Evolutionary conservation across 345 rosid species (phyloP).

Genomic region (Corchorus capsularis): DNA sequence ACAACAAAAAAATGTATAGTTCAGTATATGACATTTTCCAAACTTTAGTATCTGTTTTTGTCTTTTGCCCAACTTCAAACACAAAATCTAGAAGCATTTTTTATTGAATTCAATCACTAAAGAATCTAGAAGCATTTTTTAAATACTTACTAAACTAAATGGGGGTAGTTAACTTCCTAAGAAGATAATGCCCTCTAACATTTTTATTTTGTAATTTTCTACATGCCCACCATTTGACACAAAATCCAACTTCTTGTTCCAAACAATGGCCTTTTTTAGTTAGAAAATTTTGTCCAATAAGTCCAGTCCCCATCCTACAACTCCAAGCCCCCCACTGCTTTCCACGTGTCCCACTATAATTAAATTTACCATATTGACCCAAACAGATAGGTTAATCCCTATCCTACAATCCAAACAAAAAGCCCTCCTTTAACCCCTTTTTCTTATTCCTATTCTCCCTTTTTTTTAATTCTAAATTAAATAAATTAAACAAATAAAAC

Average conservation of each 20-base stretch:
- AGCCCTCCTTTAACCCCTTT: constrained; percentile 24
- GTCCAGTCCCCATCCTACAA: background rate
- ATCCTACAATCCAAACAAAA: background rate
- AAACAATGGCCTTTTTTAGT: background rate
- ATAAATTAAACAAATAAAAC: background rate
- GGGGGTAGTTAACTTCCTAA: background rate
- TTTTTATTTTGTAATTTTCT: background rate
- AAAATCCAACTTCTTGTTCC: background rate
- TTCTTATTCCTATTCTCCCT: constrained; percentile 4
- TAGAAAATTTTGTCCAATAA: background rate
- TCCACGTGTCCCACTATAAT: constrained; percentile 34
- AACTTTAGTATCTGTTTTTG: no score
- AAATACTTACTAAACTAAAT: background rate
- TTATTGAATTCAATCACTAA: background rate
- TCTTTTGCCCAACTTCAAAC: background rate
- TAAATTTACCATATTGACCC: background rate
- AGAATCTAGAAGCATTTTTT: background rate
- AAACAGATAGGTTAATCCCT: background rate
- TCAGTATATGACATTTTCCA: no score
- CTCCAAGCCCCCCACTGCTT: background rate
- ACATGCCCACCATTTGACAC: background rate
- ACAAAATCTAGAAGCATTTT: no score
- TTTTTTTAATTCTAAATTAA: constrained; percentile 2
- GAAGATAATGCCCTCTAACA: background rate
- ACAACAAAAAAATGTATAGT: no score